Base-by-base conservation (phyloP, 176 grass and related monocot genomes). In the Triticum turgidum region DNA sequence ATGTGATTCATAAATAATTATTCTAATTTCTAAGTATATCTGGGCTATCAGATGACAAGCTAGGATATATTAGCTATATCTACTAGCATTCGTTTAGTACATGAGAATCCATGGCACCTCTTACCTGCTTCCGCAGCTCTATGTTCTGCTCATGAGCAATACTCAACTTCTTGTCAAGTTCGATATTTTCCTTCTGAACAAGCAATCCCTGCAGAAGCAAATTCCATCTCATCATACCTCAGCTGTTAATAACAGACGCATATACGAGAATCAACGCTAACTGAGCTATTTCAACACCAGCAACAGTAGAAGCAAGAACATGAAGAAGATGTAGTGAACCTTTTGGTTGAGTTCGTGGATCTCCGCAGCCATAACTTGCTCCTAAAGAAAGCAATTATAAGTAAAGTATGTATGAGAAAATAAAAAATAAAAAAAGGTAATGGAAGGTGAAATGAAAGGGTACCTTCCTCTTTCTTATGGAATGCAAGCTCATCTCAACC, bases 401-500 rank as follows among this genome's bases (percentile, higher is more conserved):
- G 30, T 47, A 27, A 58, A 47, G 3, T 47, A 14, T 47, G 39
- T 24, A 35, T 69, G 29, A 17, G 15, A 1, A 66, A 38, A 33
- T 33, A 0, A 4, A 49, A 58, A 58, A 17, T 52, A 1, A 54
- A 69, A n/a, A 34, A 7, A 4, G 15, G 42, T 0, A 13, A 22
- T 0, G 51, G 12, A 8, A 58, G 54, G 54, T 18, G 5, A 32
- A 30, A 32, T 0, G 10, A 49, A 32, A 32, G 4, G 20, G 6
- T 56, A 88, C 86, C 86, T 88, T 66, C 44, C 7, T 83, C 20
- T 78, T 88, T 56, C 80, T 88, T 76, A 88, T 3, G 0, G 80
- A 78, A 11, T 77, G 80, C 27, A 78, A 21, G 51, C 80, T 78
- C 5, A 78, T 83, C 56, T 88, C 86, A 78, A 83, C 9, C 78